phyloP scores from a whole-genome alignment of 179 eudicot genomes.

The Silene coronaria region DNA sequence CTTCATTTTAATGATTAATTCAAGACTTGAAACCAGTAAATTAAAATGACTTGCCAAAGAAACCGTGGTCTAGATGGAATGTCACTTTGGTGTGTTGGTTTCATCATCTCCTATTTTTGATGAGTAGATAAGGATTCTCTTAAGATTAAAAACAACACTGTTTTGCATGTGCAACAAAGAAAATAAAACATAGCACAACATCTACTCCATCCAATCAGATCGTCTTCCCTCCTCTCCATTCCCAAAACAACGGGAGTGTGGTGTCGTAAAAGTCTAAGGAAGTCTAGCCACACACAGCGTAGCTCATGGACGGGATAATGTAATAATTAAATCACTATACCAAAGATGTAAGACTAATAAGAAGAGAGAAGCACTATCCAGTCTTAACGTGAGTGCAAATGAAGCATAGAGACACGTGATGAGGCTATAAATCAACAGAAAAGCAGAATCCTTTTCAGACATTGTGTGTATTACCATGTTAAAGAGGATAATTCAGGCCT shows the following conservation, averaged over 20 bases:
- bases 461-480: neutral
- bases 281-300: neutral
- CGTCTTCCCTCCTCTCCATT: neutral
- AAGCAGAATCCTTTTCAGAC: neutral
- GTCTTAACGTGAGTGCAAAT: neutral
- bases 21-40: neutral
- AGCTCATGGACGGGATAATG: neutral
- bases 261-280: neutral
- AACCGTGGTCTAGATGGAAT: neutral
- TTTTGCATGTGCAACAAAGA: neutral
- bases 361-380: neutral
- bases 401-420: slow-evolving; percentile 1
- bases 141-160: neutral
- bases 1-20: neutral
- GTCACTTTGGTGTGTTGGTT: neutral
- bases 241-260: neutral
- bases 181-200: no score
- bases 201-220: neutral
- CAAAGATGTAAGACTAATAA: neutral
- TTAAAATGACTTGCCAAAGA: neutral
- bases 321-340: neutral
- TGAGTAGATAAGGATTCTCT: neutral
- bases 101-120: neutral
- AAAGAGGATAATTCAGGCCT: neutral
- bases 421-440: neutral